These are phyloP conservation scores for Trichaptum fuscoviolaceum DNA, from an alignment of 768 basidiomycete genomes.

Conservation along the genomic window DNA sequence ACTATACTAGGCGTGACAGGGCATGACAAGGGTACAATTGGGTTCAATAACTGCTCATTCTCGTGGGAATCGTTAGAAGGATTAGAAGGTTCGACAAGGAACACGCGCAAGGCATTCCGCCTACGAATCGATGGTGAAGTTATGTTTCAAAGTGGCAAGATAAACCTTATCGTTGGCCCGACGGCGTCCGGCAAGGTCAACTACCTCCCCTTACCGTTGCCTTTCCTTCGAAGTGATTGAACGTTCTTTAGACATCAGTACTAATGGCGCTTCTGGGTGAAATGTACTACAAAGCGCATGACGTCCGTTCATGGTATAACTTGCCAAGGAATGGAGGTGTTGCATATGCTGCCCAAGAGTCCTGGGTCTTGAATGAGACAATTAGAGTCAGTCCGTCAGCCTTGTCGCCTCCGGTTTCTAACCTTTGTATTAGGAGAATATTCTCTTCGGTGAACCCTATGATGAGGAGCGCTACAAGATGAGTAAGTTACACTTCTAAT, in stretches of 20 bases:
- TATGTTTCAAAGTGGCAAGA: constrained; percentile 11
- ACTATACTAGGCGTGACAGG: too few relatives aligned
- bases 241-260: constrained; percentile 18
- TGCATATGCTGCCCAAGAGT: constrained; percentile 43
- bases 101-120: constrained; percentile 18
- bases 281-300: constrained; percentile 25
- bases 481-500: constrained; percentile 19
- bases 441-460: constrained; percentile 42
- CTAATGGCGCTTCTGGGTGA: constrained; percentile 28
- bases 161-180: constrained; percentile 28
- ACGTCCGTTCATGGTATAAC: constrained; percentile 33
- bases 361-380: constrained; percentile 44
- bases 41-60: constrained; percentile 23
- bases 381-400: constrained; percentile 26
- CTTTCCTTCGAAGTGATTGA: background rate
- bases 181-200: constrained; percentile 24
- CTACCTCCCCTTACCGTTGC: background rate
- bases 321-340: constrained; percentile 41
- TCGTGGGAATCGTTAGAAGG: constrained; percentile 19
- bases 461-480: constrained; percentile 40
- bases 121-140: constrained; percentile 23
- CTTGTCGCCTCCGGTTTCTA: constrained; percentile 33
- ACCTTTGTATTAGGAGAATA: constrained; percentile 34
- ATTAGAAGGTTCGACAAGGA: constrained; percentile 8
- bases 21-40: constrained; percentile 12